A percentile compares a stretch with the other conserved stretches of the same genome.
Conservation (phyloP, 768 basidiomycete species). For the Nevesoporus exiguus region DNA sequence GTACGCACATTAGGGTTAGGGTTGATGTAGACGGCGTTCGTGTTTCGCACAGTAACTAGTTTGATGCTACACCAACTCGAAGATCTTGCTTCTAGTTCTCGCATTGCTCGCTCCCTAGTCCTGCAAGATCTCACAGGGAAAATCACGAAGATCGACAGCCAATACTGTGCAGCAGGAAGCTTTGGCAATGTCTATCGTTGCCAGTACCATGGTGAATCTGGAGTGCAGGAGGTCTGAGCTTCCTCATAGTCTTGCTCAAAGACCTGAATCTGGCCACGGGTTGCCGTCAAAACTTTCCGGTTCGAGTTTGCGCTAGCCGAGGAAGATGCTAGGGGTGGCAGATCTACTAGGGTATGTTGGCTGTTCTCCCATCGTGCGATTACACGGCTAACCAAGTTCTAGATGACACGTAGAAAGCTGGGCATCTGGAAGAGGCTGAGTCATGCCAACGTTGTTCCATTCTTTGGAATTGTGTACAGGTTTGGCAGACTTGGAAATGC, state of each 20-base stretch:
- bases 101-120: not conserved
- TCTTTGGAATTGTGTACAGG: conserved; percentile 5
- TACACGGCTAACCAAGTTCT: not conserved
- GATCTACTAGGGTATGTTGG: not conserved
- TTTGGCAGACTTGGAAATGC: conserved; percentile 7
- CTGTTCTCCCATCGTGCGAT: not conserved
- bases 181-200: conserved; percentile 6
- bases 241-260: not conserved
- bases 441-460: conserved; percentile 13
- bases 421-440: conserved; percentile 8
- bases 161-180: conserved; percentile 4
- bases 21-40: not conserved
- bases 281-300: conserved; percentile 12
- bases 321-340: not conserved
- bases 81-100: not conserved
- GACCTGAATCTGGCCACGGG: not conserved
- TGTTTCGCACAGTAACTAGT: too few species aligned
- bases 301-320: conserved; percentile 3
- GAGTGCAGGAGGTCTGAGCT: not conserved
- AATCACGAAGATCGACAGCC: not conserved
- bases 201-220: not conserved
- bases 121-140: conserved; percentile 5
- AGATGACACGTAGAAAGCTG: conserved; percentile 16
- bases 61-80: not conserved
- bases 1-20: conserved; percentile 14